Conservation (phyloP, 106 monocot genomes). For the Apostasia shenzhenica region DNA sequence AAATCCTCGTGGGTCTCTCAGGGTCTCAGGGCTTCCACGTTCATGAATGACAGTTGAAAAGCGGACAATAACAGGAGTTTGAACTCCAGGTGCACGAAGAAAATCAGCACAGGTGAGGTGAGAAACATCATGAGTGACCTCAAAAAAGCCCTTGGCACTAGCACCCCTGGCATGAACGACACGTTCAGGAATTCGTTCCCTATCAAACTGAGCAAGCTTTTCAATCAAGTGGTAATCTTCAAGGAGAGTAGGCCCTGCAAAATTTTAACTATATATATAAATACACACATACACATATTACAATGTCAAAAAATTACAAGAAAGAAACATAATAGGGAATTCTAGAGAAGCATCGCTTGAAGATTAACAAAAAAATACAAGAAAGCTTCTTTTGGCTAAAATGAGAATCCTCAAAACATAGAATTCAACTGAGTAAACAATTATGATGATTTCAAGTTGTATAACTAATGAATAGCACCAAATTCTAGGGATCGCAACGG, state of each 20-base stretch:
- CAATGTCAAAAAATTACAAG: too few relatives aligned
- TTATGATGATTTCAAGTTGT: too few relatives aligned
- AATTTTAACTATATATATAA: background rate
- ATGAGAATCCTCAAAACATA: too few relatives aligned
- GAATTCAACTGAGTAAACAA: too few relatives aligned
- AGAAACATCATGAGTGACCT: slow-evolving; percentile 61
- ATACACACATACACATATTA: too few relatives aligned
- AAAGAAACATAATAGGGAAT: too few relatives aligned
- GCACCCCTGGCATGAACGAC: slow-evolving; percentile 78
- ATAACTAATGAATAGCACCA: too few relatives aligned
- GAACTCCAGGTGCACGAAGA: slow-evolving; percentile 59
- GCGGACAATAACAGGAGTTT: slow-evolving; percentile 64
- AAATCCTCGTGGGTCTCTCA: slow-evolving; percentile 68
- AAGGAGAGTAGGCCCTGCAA: slow-evolving; percentile 54
- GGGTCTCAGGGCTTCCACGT: slow-evolving; percentile 65
- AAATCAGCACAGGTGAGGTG: slow-evolving; percentile 74
- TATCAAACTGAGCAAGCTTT: slow-evolving; percentile 63
- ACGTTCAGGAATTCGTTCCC: slow-evolving; percentile 70
- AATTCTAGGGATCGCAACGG: too few relatives aligned
- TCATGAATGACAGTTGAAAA: slow-evolving; percentile 79
- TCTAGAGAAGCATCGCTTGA: too few relatives aligned
- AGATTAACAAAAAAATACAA: too few relatives aligned
- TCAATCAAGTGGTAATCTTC: slow-evolving; percentile 76
- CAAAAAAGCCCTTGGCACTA: slow-evolving; percentile 74
- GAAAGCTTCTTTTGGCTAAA: too few relatives aligned